phyloP scores from a whole-genome alignment of 2,329 filamentous ascomycete genomes.

The Aspergillus quadrilineatus region DNA sequence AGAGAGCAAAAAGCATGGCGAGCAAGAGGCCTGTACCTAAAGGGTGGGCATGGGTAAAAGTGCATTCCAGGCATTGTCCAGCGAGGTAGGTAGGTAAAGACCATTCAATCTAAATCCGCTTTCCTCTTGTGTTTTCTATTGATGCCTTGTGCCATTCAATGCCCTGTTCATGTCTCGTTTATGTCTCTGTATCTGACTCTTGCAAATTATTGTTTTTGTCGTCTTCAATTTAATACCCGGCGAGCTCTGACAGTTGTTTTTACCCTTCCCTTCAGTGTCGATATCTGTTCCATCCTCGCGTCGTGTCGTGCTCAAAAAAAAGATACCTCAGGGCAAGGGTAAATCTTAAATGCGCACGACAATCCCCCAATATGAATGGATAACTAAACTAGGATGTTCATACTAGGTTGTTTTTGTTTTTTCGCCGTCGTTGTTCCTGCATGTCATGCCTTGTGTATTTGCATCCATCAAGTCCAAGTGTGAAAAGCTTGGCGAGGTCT shows the following conservation, averaged over 20 bases:
- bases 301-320: not conserved
- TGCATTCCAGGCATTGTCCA: conserved; percentile 15
- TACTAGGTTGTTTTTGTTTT: too few relatives aligned
- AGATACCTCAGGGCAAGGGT: too few relatives aligned
- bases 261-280: conserved; percentile 10
- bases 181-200: conserved; percentile 2
- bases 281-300: not conserved
- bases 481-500: not conserved
- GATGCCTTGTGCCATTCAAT: not conserved
- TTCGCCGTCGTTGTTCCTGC: not conserved
- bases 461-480: too few relatives aligned
- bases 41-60: conserved; percentile 1
- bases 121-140: conserved; percentile 6
- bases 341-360: too few relatives aligned
- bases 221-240: conserved; percentile 28
- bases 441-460: not conserved
- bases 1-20: conserved; percentile 1
- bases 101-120: not conserved
- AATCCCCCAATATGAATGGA: too few relatives aligned
- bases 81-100: conserved; percentile 19
- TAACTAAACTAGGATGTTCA: too few relatives aligned
- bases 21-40: conserved; percentile 9
- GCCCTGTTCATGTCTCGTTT: conserved; percentile 6
- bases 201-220: conserved; percentile 8
- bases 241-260: conserved; percentile 22